phyloP scores from a whole-genome alignment of 768 basidiomycete genomes.

The Exidia glandulosa region DNA sequence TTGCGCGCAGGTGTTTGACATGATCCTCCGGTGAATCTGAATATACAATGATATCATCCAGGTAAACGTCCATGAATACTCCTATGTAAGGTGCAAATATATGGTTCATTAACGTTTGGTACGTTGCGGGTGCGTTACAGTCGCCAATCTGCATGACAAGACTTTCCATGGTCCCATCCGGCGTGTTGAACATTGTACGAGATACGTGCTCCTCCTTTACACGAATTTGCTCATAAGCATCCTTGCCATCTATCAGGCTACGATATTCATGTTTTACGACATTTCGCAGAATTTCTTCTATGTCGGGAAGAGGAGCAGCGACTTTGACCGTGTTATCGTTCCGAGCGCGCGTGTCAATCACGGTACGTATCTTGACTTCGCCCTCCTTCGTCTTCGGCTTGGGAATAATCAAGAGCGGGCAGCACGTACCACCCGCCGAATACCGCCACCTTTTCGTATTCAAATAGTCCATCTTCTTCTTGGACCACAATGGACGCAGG shows the following conservation, averaged over 20 bases:
- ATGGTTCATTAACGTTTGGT: slow-evolving; percentile 8
- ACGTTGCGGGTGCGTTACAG: slow-evolving; percentile 11
- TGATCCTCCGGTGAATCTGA: slow-evolving; percentile 27
- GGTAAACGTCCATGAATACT: slow-evolving; percentile 12
- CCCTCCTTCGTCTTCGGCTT: background rate
- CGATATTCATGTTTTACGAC: background rate
- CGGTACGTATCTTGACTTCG: background rate
- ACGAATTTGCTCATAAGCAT: slow-evolving; percentile 11
- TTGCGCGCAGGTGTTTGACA: slow-evolving; percentile 4
- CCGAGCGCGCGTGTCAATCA: background rate
- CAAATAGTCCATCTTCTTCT: slow-evolving; percentile 1
- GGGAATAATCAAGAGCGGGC: background rate
- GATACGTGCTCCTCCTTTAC: slow-evolving; percentile 9
- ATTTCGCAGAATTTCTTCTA: background rate
- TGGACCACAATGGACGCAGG: background rate
- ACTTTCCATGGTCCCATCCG: slow-evolving; percentile 11
- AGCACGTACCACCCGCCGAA: background rate
- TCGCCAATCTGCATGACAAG: slow-evolving; percentile 13
- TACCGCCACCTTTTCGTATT: background rate
- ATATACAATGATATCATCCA: slow-evolving; percentile 11
- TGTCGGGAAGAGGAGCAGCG: slow-evolving; percentile 1
- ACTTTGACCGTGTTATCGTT: slow-evolving; percentile 5
- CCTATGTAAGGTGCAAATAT: slow-evolving; percentile 11
- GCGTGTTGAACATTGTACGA: slow-evolving; percentile 8
- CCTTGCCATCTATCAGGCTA: slow-evolving; percentile 7